A percentile compares a stretch with the other conserved stretches of the same genome.
These are phyloP conservation scores for Cladobotryum protrusum DNA, from an alignment of 2,329 filamentous ascomycete genomes.

Conservation along the genomic window DNA sequence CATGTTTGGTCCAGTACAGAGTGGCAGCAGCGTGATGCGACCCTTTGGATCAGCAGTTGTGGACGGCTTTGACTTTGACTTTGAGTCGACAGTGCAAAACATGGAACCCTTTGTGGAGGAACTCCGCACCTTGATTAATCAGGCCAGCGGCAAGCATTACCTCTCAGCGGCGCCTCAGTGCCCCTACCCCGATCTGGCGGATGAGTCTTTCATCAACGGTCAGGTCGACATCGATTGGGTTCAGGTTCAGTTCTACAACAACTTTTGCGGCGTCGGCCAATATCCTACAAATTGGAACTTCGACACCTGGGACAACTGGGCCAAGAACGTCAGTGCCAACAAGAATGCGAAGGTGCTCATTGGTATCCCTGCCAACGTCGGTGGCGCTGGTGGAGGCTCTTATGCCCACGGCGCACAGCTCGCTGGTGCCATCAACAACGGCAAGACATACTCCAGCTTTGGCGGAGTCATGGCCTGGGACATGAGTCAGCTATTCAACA, in stretches of 20 bases:
- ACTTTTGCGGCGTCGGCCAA: constrained; percentile 50
- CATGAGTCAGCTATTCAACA: constrained; percentile 52
- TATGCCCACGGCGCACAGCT: constrained; percentile 45
- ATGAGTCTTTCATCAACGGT: constrained; percentile 49
- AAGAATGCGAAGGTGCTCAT: constrained; percentile 54
- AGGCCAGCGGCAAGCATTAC: constrained; percentile 47
- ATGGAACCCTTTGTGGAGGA: constrained; percentile 54
- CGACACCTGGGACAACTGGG: constrained; percentile 59
- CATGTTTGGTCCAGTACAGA: constrained; percentile 56
- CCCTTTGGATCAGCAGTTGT: constrained; percentile 61
- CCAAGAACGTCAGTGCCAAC: constrained; percentile 50
- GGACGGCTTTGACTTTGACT: constrained; percentile 74
- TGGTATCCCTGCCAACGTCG: constrained; percentile 51
- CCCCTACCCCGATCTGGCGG: constrained; percentile 55
- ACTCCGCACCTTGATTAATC: constrained; percentile 51
- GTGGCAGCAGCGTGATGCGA: constrained; percentile 42
- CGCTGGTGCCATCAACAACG: constrained; percentile 45
- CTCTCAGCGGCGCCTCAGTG: constrained; percentile 64
- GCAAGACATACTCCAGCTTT: constrained; percentile 51
- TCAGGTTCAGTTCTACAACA: constrained; percentile 64
- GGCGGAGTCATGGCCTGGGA: constrained; percentile 68
- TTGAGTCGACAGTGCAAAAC: constrained; percentile 55
- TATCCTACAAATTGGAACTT: constrained; percentile 49
- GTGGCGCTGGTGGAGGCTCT: constrained; percentile 42
- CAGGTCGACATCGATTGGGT: constrained; percentile 52